Evolutionary conservation across 352 stramenopile genomes (phyloP), one percentile per base, ranked within the genome.

Genomic region (Phytophthora crassamura): DNA sequence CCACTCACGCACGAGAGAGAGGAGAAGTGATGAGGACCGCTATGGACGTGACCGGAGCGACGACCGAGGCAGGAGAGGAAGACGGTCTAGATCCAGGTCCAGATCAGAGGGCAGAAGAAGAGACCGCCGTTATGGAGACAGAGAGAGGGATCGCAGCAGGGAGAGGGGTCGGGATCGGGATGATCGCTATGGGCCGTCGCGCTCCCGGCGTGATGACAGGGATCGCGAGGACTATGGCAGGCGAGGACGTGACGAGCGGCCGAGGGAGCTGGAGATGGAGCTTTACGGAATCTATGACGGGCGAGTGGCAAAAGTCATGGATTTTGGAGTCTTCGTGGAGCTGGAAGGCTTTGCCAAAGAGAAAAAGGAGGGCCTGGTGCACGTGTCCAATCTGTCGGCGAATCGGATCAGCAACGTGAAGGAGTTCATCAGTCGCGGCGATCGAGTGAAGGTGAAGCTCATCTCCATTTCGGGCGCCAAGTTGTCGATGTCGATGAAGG

Each of bases 271-370:
- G 25, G 63, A 82, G 30, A 42, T 96, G 25, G 85, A 98, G 68
- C 67, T 99, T 33, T 97, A 99, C 75, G 75, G 82, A 36, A 99
- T 99, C 63, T 99, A 99, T 67, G 82, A 95, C 34, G 98, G 93
- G 16, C 84, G 76, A 8, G 94, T 99, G 15, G 85, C 81, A 56
- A 98, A 98, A 62, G 80, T 98, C 22, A 95, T 99, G 74, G 97
- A 99, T 60, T 99, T 99, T 90, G 98, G 98, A 8, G 88, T 97
- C 20, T 98, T 99, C 75, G 95, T 99, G 4, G 95, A 98, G 66
- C 77, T 99, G 25, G 75, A 93, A 22, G 73, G 84, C 2, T 79
- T 87, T 20, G 53, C 63, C 12, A 64, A 65, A 50, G 80, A 88
- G 18, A 81, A 84, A 25, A 84, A 89, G 42, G 95, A 99, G 78